A percentile compares a stretch with the other conserved stretches of the same genome.
These are phyloP conservation scores for Allium fistulosum DNA, from an alignment of 106 monocot species.

Conservation along the genomic window DNA sequence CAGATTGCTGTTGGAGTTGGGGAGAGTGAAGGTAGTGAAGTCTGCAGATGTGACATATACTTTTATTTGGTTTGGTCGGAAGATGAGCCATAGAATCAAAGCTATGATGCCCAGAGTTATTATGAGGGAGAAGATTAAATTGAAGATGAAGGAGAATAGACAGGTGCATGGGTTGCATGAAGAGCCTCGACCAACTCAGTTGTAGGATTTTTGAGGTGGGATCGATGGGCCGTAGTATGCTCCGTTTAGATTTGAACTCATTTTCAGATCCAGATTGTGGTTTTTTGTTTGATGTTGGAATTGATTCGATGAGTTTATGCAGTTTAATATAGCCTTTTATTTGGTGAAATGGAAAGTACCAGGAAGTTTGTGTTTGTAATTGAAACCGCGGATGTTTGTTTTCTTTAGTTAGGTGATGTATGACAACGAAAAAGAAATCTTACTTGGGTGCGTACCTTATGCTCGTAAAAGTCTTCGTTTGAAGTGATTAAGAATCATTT, in stretches of 20 bases:
- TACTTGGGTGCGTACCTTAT: no score
- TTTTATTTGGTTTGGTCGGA: conserved; percentile 16
- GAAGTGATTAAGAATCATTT: no score
- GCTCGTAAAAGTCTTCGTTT: no score
- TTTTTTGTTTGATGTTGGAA: neutral
- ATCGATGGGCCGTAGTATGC: conserved; percentile 44
- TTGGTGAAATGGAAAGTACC: no score
- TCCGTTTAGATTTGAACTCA: conserved; percentile 18
- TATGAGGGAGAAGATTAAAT: conserved; percentile 9
- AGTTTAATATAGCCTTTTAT: no score
- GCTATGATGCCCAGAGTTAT: conserved; percentile 10
- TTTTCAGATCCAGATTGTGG: neutral
- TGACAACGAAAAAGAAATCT: no score
- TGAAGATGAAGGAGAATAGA: conserved; percentile 10
- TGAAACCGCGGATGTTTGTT: no score
- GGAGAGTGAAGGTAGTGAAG: conserved; percentile 24
- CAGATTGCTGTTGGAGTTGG: conserved; percentile 7
- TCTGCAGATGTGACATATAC: conserved; percentile 20
- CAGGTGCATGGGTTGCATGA: conserved; percentile 7
- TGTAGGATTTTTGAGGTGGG: conserved; percentile 9
- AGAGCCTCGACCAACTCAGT: conserved; percentile 2
- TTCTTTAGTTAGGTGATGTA: no score
- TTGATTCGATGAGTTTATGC: neutral
- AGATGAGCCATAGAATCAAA: conserved; percentile 23
- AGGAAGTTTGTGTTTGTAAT: no score